Evolutionary conservation across 176 grass and related monocot genomes (phyloP).

Genomic region (Musa beccarii): DNA sequence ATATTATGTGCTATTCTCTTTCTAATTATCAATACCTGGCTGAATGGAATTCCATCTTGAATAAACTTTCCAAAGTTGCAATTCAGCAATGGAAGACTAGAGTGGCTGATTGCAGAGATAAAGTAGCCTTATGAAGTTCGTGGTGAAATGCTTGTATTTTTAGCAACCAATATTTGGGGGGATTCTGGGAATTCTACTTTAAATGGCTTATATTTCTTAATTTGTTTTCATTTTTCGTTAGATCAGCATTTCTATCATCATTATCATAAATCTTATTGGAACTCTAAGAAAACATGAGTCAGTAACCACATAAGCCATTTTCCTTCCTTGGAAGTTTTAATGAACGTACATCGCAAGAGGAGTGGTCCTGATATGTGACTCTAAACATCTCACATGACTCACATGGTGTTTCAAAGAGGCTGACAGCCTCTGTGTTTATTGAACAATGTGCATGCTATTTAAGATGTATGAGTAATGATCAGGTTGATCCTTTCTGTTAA

Average conservation of each 20-base stretch:
- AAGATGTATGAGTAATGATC: background rate
- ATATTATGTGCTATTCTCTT: too few species aligned
- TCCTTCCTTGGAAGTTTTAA: too few species aligned
- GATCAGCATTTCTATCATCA: background rate
- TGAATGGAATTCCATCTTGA: background rate
- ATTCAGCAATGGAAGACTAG: background rate
- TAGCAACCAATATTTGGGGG: background rate
- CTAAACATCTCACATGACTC: too few species aligned
- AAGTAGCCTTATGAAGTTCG: too few species aligned
- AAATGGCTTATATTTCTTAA: background rate
- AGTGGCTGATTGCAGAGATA: background rate
- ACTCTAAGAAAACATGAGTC: too few species aligned
- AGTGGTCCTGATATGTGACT: too few species aligned
- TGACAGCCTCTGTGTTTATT: background rate
- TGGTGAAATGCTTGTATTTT: background rate
- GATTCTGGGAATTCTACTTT: background rate
- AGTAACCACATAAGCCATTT: too few species aligned
- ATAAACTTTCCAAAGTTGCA: background rate
- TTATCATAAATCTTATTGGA: background rate
- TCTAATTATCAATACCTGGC: background rate
- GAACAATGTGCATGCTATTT: background rate
- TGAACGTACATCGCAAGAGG: too few species aligned
- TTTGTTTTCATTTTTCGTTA: background rate
- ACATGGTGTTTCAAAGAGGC: background rate
- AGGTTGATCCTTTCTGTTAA: too few species aligned